Evolutionary conservation across 2,329 filamentous ascomycete species (phyloP).

Genomic region (Aspergillus jensenii): DNA sequence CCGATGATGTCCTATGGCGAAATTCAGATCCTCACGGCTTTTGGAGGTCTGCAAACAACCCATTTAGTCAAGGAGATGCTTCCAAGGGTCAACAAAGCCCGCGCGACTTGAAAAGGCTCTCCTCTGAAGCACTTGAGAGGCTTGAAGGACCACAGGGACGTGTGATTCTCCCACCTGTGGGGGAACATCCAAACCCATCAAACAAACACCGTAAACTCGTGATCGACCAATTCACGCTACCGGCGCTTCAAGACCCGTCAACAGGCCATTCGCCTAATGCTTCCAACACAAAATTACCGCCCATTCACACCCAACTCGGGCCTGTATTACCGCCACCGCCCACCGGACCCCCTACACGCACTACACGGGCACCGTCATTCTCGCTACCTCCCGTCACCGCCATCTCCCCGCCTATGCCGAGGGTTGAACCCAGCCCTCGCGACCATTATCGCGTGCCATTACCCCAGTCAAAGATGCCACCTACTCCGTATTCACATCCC

Average conservation of each 20-base stretch:
- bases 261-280: slow-evolving; percentile 35
- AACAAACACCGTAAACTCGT: not conserved
- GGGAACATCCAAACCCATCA: not conserved
- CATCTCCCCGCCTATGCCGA: slow-evolving; percentile 26
- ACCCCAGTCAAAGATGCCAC: slow-evolving; percentile 29
- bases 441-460: slow-evolving; percentile 34
- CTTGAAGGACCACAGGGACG: not conserved
- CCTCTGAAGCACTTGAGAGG: not conserved
- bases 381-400: slow-evolving; percentile 23
- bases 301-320: slow-evolving; percentile 34
- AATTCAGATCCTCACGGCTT: too few species aligned
- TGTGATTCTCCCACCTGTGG: not conserved
- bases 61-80: not conserved
- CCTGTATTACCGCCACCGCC: slow-evolving; percentile 23
- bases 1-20: slow-evolving; percentile 54
- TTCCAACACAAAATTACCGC: slow-evolving; percentile 34
- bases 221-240: slow-evolving; percentile 25
- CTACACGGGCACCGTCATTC: slow-evolving; percentile 24
- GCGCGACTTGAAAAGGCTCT: not conserved
- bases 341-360: slow-evolving; percentile 26
- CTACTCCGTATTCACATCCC: slow-evolving; percentile 37
- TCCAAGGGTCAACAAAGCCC: too few species aligned
- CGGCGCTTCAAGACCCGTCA: slow-evolving; percentile 39
- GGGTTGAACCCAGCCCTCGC: slow-evolving; percentile 27
- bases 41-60: slow-evolving; percentile 50